Evolutionary conservation across 2,329 filamentous ascomycete species (phyloP).

Genomic region (Hirsutella thompsonii): DNA sequence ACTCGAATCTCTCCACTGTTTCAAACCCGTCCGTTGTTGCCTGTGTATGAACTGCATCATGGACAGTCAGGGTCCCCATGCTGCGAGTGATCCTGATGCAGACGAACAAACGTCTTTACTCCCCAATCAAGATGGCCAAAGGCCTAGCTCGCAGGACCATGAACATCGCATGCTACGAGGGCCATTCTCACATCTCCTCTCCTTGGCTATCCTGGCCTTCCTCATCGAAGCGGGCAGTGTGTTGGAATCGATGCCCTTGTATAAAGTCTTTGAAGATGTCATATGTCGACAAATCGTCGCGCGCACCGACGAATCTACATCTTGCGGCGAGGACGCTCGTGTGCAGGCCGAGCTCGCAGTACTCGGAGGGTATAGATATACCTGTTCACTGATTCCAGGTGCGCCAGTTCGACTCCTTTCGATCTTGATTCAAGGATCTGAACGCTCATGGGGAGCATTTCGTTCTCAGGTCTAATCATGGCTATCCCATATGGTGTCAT

Average conservation of each 20-base stretch:
- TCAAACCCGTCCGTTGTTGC: too few species aligned
- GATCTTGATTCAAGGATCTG: background rate
- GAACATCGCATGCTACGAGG: background rate
- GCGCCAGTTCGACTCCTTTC: background rate
- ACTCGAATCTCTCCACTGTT: too few species aligned
- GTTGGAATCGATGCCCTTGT: background rate
- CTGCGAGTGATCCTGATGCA: too few species aligned
- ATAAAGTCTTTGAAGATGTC: background rate
- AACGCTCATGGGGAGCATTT: background rate
- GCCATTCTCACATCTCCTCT: background rate
- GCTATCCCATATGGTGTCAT: constrained; percentile 1
- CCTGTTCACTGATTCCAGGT: constrained; percentile 1
- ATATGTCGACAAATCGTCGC: background rate
- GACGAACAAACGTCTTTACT: background rate
- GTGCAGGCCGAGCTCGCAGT: constrained; percentile 1
- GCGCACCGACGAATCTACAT: background rate
- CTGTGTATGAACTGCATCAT: too few species aligned
- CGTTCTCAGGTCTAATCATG: background rate
- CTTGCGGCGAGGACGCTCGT: background rate
- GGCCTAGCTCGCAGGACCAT: background rate
- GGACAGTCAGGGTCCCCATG: too few species aligned
- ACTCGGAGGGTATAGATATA: background rate
- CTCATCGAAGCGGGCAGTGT: background rate
- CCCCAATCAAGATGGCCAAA: background rate
- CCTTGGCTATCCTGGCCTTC: background rate